phyloP scores from a whole-genome alignment of 345 rosid genomes.

The Lagerstroemia speciosa region DNA sequence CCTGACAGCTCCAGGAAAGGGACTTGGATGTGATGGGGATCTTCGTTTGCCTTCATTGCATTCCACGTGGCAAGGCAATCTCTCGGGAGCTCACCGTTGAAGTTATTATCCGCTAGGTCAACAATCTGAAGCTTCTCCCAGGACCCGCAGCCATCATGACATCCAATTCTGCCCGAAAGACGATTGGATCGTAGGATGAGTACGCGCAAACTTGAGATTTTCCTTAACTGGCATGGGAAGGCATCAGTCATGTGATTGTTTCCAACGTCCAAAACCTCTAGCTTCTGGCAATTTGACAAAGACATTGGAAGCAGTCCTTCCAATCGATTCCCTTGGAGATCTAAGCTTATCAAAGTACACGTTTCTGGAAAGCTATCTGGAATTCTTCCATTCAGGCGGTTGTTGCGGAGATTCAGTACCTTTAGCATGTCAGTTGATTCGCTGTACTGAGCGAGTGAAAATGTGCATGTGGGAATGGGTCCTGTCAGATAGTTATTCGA shows the following conservation, averaged over 20 bases:
- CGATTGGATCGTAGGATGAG: slow-evolving; percentile 27
- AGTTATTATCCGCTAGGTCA: slow-evolving; percentile 26
- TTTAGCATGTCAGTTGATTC: neutral
- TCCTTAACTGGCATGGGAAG: slow-evolving; percentile 30
- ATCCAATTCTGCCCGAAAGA: slow-evolving; percentile 12
- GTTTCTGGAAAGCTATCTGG: slow-evolving; percentile 6
- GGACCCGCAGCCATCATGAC: neutral
- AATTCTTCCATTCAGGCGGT: neutral
- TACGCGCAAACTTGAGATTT: slow-evolving; percentile 20
- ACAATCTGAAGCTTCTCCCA: slow-evolving; percentile 35
- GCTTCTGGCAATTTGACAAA: slow-evolving; percentile 14
- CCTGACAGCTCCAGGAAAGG: neutral
- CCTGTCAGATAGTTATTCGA: slow-evolving; percentile 2
- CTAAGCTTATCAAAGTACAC: slow-evolving; percentile 23
- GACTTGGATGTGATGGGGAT: slow-evolving; percentile 13
- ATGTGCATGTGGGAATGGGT: neutral
- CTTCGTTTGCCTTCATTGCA: slow-evolving; percentile 23
- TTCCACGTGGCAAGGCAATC: slow-evolving; percentile 13
- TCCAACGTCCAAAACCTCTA: slow-evolving; percentile 34
- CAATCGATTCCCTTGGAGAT: slow-evolving; percentile 25
- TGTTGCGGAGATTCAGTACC: slow-evolving; percentile 3
- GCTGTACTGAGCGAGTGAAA: neutral
- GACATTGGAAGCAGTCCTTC: slow-evolving; percentile 26
- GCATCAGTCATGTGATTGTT: slow-evolving; percentile 20
- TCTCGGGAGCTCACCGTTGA: slow-evolving; percentile 11